These are phyloP conservation scores for Aspergillus bertholletiae DNA, from an alignment of 495 filamentous ascomycete species.

Conservation along the genomic window DNA sequence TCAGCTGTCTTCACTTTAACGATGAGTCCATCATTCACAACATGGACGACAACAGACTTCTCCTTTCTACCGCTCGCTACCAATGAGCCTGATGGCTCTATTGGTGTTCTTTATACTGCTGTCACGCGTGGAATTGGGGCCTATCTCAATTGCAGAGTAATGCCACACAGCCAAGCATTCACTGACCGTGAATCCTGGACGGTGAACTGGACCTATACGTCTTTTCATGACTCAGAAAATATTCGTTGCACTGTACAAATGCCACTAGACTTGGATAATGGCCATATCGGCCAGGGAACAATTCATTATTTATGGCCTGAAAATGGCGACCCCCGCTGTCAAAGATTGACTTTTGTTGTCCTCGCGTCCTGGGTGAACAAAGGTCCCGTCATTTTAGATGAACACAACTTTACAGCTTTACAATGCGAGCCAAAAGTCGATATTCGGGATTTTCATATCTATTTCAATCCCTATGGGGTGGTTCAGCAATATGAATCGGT, in stretches of 20 bases:
- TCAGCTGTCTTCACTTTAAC: too few relatives aligned
- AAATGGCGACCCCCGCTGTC: too few relatives aligned
- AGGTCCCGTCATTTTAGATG: too few relatives aligned
- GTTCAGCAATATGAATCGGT: slow-evolving; percentile 10
- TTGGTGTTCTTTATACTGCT: slow-evolving; percentile 1
- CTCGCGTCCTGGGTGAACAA: too few relatives aligned
- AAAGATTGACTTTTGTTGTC: too few relatives aligned
- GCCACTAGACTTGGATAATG: too few relatives aligned
- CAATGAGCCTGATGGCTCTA: slow-evolving; percentile 1
- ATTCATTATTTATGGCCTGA: too few relatives aligned
- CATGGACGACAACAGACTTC: slow-evolving; percentile 11
- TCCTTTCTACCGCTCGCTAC: slow-evolving; percentile 13
- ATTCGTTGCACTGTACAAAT: too few relatives aligned
- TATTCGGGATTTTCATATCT: slow-evolving; percentile 12
- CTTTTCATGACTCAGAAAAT: too few relatives aligned
- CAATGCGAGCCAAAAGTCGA: slow-evolving; percentile 14
- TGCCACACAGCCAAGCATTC: background rate
- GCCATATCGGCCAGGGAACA: too few relatives aligned
- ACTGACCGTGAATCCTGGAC: background rate
- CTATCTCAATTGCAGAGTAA: slow-evolving; percentile 8
- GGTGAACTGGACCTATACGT: slow-evolving; percentile 13
- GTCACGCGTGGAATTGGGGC: slow-evolving; percentile 16
- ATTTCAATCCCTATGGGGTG: slow-evolving; percentile 9
- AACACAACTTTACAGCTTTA: slow-evolving; percentile 1
- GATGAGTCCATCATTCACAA: background rate